Evolutionary conservation across 768 basidiomycete species (phyloP), one percentile per base, ranked within the genome.

Genomic region (Leucocoprinus leucothites): DNA sequence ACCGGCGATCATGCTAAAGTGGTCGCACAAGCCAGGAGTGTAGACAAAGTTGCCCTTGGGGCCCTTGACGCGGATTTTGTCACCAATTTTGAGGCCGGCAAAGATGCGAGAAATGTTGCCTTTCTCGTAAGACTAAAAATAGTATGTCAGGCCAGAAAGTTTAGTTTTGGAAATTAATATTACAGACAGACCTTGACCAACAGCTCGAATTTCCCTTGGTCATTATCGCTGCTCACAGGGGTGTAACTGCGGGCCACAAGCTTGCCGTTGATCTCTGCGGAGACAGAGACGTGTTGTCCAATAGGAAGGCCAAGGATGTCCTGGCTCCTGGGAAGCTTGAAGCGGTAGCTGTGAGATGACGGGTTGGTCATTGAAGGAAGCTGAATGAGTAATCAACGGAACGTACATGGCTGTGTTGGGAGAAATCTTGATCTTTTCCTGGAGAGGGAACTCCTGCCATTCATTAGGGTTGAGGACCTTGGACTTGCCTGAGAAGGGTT

Each of bases 1-100:
- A 46, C 97, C 97, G 14, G 95, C 94, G 64, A 99, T 97, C 95
- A 99, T 95, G 66, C 92, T 89, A 55, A 99, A 74, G 64, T 89
- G 85, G 61, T 77, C 75, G n/a, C 87, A 81, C 43, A 94, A 76
- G 48, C 78, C 76, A 2, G 89, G 82, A 42, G 74, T 63, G 74
- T 98, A 99, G 60, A 79, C 82, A 82, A 98, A 98, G 68, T 88
- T 86, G 54, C 97, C 97, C 74, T 93, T 98, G 61, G 97, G 97
- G 1, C 97, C 97, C 71, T 95, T 96, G 76, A 98, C 82, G 60
- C 85, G 86, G 61, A 97, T 78, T 47, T 79, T 87, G 74, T 98
- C 87, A 57, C 95, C 95, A 40, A 95, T 79, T 58, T 89, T 92
- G 66, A 98, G 82, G 43, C 82, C 73, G 13, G 84, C 80, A 64